Evolutionary conservation across 768 basidiomycete genomes (phyloP).

Genomic region (Kockovaella imperatae): DNA sequence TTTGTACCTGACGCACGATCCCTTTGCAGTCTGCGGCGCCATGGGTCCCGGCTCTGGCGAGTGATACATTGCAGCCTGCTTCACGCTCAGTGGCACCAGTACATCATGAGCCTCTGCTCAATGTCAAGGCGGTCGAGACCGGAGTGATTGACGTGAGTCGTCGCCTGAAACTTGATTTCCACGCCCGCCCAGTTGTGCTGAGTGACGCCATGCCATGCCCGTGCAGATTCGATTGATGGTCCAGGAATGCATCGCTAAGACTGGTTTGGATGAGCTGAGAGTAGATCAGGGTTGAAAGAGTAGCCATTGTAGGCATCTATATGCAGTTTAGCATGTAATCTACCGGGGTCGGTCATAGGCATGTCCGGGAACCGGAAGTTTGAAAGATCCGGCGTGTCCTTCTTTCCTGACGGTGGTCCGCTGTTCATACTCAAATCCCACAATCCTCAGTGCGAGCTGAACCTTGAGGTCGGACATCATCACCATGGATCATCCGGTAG

Average conservation of each 20-base stretch:
- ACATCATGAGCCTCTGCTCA: slow-evolving; percentile 33
- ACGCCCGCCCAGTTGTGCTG: background rate
- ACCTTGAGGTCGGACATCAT: too few relatives aligned
- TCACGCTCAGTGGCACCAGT: slow-evolving; percentile 9
- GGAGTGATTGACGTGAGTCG: slow-evolving; percentile 43
- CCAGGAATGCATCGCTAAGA: slow-evolving; percentile 37
- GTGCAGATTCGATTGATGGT: slow-evolving; percentile 39
- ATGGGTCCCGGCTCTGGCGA: slow-evolving; percentile 35
- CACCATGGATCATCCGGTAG: too few relatives aligned
- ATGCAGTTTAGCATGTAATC: too few relatives aligned
- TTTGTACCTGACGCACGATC: background rate
- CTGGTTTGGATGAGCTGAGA: slow-evolving; percentile 18
- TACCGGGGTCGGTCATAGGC: too few relatives aligned
- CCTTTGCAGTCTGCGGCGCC: slow-evolving; percentile 29
- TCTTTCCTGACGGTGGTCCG: too few relatives aligned
- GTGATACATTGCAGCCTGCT: slow-evolving; percentile 29
- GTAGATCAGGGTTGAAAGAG: background rate
- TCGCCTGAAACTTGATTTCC: background rate
- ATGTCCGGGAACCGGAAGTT: too few relatives aligned
- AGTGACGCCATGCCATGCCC: background rate
- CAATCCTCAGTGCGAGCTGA: too few relatives aligned
- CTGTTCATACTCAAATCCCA: too few relatives aligned
- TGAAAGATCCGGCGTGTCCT: too few relatives aligned
- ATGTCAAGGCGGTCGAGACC: slow-evolving; percentile 41
- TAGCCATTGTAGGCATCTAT: background rate